Evolutionary conservation across 2,329 filamentous ascomycete genomes (phyloP).

Genomic region (Fusarium sp.): DNA sequence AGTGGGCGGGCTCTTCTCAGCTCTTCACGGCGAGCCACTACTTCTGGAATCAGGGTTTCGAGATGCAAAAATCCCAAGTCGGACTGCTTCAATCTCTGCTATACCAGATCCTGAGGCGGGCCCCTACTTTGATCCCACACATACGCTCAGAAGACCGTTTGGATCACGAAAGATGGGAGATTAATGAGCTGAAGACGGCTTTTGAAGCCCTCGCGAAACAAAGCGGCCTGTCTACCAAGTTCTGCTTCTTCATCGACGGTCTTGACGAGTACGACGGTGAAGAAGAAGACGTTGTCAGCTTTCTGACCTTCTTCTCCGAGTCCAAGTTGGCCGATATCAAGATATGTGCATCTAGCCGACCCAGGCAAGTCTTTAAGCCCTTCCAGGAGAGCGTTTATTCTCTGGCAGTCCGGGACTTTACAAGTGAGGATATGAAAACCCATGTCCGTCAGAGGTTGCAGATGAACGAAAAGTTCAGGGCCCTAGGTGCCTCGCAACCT

Average conservation of each 20-base stretch:
- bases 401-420: not conserved
- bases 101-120: not conserved
- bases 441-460: not conserved
- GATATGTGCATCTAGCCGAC: not conserved
- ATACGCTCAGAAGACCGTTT: not conserved
- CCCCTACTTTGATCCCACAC: not conserved
- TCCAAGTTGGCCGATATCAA: not conserved
- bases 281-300: not conserved
- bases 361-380: not conserved
- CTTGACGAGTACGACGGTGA: not conserved
- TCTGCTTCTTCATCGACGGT: not conserved
- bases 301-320: not conserved
- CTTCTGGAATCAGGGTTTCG: not conserved
- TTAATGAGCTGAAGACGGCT: not conserved
- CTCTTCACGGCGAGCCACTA: not conserved
- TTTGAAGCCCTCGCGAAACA: not conserved
- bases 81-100: not conserved
- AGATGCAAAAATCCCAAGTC: not conserved
- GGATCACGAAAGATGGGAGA: not conserved
- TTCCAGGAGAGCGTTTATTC: not conserved
- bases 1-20: not conserved
- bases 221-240: not conserved
- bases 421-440: not conserved
- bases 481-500: not conserved
- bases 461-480: not conserved